Conservation (phyloP, 176 grass and related monocot genomes). For the Pontederia paniculata region DNA sequence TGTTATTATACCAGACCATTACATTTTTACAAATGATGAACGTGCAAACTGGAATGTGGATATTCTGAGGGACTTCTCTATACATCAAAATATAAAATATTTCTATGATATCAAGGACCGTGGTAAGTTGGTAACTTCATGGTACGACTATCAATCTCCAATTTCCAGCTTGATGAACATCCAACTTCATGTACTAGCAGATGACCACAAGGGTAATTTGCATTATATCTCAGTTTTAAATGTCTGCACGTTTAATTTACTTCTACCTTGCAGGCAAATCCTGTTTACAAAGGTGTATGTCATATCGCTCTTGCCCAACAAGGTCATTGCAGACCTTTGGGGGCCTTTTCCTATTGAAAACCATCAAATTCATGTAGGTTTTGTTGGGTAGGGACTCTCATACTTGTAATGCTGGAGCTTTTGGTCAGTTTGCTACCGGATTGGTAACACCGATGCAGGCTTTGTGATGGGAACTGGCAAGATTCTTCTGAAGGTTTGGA, state of each 20-base stretch:
- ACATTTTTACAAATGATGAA: slow-evolving; percentile 86
- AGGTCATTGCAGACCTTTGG: slow-evolving; percentile 68
- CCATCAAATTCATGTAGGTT: slow-evolving; percentile 38
- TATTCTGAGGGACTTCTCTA: slow-evolving; percentile 70
- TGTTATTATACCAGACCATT: slow-evolving; percentile 89
- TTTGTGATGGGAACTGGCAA: slow-evolving; percentile 92
- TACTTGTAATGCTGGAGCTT: slow-evolving; percentile 95
- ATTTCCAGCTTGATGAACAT: background rate
- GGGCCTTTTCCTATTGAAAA: background rate
- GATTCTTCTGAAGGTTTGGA: slow-evolving; percentile 72
- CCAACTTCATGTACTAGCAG: background rate
- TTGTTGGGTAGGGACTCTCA: slow-evolving; percentile 90
- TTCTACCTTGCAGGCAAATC: slow-evolving; percentile 60
- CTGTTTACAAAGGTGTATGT: slow-evolving; percentile 92
- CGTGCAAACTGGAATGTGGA: slow-evolving; percentile 87
- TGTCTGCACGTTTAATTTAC: slow-evolving; percentile 3
- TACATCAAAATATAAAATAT: slow-evolving; percentile 84
- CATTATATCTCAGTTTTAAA: slow-evolving; percentile 4
- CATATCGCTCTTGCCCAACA: slow-evolving; percentile 91
- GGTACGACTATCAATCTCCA: slow-evolving; percentile 16
- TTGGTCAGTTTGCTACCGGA: slow-evolving; percentile 96
- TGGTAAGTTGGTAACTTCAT: slow-evolving; percentile 64
- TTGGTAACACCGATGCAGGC: slow-evolving; percentile 93
- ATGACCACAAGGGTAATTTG: background rate
- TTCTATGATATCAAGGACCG: slow-evolving; percentile 93